Conservation (phyloP, 2,329 filamentous ascomycete species). For the Hymenoscyphus scutula region DNA sequence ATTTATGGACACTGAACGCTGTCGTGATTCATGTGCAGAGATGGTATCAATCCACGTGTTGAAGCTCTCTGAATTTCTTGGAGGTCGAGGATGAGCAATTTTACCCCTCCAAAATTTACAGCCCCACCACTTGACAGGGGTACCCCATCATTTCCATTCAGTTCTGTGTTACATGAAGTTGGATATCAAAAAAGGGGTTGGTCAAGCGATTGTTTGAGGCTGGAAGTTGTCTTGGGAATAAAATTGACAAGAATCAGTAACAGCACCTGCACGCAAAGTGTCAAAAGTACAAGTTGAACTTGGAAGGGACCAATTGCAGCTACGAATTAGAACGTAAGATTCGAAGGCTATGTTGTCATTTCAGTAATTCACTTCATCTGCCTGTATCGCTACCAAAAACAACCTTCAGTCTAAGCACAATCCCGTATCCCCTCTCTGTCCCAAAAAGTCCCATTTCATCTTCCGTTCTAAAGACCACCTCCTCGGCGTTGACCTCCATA, state of each 20-base stretch:
- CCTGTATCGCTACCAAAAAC: neutral
- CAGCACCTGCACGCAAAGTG: no score
- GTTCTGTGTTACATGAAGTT: neutral
- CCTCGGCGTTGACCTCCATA: slow-evolving; percentile 36
- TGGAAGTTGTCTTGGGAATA: neutral
- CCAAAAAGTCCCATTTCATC: slow-evolving; percentile 64
- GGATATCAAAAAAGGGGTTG: neutral
- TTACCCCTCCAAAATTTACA: neutral
- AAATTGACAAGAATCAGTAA: neutral
- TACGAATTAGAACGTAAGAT: neutral
- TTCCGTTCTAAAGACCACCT: slow-evolving; percentile 62
- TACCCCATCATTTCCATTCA: neutral
- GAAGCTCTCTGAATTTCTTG: neutral
- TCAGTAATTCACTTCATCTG: neutral
- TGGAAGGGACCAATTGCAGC: no score
- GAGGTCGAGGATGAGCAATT: neutral
- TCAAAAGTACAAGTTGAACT: no score
- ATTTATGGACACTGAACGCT: neutral
- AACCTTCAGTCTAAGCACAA: slow-evolving; percentile 29
- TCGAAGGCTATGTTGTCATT: neutral
- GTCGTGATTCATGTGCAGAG: neutral
- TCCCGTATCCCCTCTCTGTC: slow-evolving; percentile 30
- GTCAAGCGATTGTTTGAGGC: neutral
- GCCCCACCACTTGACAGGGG: neutral
- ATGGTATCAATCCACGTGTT: neutral